Evolutionary conservation across 1,139 yeast genomes (phyloP), one percentile per base, ranked within the genome.

Genomic region (Yarrowia galli): DNA sequence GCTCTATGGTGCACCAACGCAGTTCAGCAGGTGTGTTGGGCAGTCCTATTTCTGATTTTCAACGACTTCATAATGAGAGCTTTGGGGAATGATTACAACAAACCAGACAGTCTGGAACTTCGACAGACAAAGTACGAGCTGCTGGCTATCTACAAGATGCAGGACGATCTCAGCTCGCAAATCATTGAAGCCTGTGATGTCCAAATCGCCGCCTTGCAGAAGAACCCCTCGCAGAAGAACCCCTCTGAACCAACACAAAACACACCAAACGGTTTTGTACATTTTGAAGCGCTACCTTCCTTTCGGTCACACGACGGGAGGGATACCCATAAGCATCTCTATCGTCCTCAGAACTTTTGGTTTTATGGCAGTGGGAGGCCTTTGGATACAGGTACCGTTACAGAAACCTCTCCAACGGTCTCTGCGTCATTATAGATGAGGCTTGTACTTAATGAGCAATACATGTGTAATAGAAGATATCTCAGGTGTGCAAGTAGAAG

Each of bases 21-120:
- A 13, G 32, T 23, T 20, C 42, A 36, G 10, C 32, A 35, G 13
- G 42, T 5, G 6, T 51, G 58, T 10, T 15, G 35, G 36, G 9
- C 58, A 6, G 9, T 22, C 12, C 32, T 51, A 4, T 6, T 51
- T 5, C 16, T 28, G 10, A 22, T 51, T 12, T 16, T 51, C 4
- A 51, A 51, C 58, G 58, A 51, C 58, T 51, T 51, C n/a, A 35
- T 51, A 35, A 35, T 51, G 58, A 35, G 43, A 51, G 58, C 58
- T 20, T 8, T 51, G 28, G 58, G 58, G 2, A 22, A 35, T 5
- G 58, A 22, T 13, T 36, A 18, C 58, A 51, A 51, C 58, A 51
- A 22, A 8, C 9, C 10, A n/a, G 18, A 51, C 43, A 22, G 42
- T 7, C 10, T 9, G 6, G 58, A 51, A 18, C 28, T 51, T 3